Conservation (phyloP, 768 basidiomycete species). For the Rhodotorula toruloides region DNA sequence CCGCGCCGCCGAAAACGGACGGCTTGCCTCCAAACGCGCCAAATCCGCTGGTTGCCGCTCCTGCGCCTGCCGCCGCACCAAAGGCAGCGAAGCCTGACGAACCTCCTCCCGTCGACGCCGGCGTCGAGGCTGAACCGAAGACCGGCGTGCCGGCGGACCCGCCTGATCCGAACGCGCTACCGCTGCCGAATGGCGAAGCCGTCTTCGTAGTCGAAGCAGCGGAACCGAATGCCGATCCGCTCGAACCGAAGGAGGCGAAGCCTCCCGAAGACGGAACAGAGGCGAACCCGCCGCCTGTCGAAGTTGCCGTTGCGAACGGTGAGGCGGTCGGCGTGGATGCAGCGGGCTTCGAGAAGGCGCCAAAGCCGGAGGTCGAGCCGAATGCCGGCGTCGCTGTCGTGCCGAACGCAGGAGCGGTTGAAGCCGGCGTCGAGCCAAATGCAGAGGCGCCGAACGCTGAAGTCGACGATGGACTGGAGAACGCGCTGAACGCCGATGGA, state of each 20-base stretch:
- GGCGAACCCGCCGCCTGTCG: background rate
- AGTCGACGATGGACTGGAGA: background rate
- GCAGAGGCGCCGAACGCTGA: constrained; percentile 15
- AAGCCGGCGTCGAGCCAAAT: constrained; percentile 3
- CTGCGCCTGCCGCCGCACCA: constrained; percentile 1
- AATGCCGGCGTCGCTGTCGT: background rate
- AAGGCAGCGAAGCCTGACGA: constrained; percentile 16
- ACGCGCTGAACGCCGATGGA: constrained; percentile 6
- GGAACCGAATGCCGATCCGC: background rate
- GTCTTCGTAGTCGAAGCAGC: background rate
- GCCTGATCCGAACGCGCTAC: constrained; percentile 1
- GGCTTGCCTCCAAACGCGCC: background rate
- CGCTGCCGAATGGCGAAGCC: constrained; percentile 1
- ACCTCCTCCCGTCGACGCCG: background rate
- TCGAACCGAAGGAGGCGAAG: background rate
- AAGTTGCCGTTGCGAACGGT: background rate
- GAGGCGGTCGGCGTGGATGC: background rate
- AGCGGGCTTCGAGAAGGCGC: background rate
- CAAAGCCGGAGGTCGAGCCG: constrained; percentile 17
- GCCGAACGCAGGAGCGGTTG: background rate
- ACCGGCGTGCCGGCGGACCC: background rate
- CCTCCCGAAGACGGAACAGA: background rate
- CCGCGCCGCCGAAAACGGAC: too few species aligned
- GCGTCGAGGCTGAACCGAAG: background rate
- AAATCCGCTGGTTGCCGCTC: background rate